Conservation (phyloP, 75 land plant genomes). For the Picea sitchensis region DNA sequence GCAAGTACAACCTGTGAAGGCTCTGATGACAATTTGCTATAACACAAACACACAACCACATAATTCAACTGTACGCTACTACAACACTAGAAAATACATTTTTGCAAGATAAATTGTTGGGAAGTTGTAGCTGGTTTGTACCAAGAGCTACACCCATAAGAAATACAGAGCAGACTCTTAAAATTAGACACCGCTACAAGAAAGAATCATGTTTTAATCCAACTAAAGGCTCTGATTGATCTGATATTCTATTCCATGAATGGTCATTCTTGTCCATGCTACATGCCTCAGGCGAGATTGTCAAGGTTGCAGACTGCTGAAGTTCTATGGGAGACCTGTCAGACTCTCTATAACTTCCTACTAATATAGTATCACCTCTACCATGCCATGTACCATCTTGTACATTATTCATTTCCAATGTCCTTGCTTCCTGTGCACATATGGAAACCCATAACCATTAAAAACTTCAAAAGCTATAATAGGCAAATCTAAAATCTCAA, state of each 20-base stretch:
- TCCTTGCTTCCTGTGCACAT: slow-evolving; percentile 69
- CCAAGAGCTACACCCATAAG: too few relatives aligned
- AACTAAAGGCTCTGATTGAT: slow-evolving; percentile 28
- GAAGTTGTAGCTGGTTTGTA: too few relatives aligned
- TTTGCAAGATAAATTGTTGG: too few relatives aligned
- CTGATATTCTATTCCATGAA: slow-evolving; percentile 16
- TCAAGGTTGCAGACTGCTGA: slow-evolving; percentile 15
- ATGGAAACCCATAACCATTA: neutral
- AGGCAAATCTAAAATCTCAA: neutral
- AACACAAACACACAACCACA: too few relatives aligned
- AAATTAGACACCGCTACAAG: slow-evolving; percentile 3
- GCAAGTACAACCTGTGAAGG: too few relatives aligned
- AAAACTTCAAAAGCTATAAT: neutral
- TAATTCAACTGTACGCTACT: too few relatives aligned
- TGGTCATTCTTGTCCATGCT: slow-evolving; percentile 17
- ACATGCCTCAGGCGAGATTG: slow-evolving; percentile 24
- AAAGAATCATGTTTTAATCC: neutral
- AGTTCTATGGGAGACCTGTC: slow-evolving; percentile 29
- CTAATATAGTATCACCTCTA: slow-evolving; percentile 80
- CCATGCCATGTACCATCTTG: slow-evolving; percentile 88
- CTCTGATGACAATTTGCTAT: too few relatives aligned
- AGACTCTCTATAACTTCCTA: slow-evolving; percentile 46
- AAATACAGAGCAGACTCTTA: neutral
- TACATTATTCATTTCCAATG: slow-evolving; percentile 84
- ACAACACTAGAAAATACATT: too few relatives aligned